Base-by-base conservation (phyloP, 495 filamentous ascomycete species). In the Hypoxylon perforatum region DNA sequence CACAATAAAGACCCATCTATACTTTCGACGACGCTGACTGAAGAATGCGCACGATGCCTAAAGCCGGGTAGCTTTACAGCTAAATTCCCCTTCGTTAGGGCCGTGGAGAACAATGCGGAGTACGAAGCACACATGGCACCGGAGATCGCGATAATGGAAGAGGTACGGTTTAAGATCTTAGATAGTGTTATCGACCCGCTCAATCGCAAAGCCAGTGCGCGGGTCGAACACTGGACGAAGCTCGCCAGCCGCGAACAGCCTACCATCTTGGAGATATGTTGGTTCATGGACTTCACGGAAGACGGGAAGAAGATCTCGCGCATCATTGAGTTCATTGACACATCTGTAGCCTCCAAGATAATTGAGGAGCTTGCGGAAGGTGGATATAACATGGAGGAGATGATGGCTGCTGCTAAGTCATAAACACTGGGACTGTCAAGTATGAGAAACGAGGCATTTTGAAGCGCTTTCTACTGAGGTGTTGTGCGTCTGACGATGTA, bases 301-400 rank as follows among this genome's bases (percentile, higher is more conserved):
- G 45, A 57, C 25, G 61, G 61, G 35, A 63, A n/a, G 14, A 48
- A 49, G 44, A 36, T 63, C 12, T 44, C 44, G 11, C 21, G 39
- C 2, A 46, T 63, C n/a, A 18, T 51, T 12, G 35, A 57, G 38
- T 57, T 57, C 19, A 50, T 56, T 6, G 61, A 63, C 35, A 63
- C 51, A 7, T 25, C 51, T 0, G 15, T 19, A 3, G 45, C 50
- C 14, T 5, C 64, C 3, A 47, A 54, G 28, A 39, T 39, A 33
- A 21, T 55, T 39, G 50, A 47, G 25, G 33, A 33, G 4, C n/a
- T 54, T 19, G 30, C 49, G 9, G 42, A 38, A n/a, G 19, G 15
- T 6, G 49, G 58, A 35, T 19, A 47, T 25, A 48, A 47, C 4
- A 36, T 36, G 25, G 39, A 46, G 12, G 19, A 35, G 41, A 15